Evolutionary conservation across 2,329 filamentous ascomycete species (phyloP), one percentile per base, ranked within the genome.

Genomic region (Aschersonia sp.): DNA sequence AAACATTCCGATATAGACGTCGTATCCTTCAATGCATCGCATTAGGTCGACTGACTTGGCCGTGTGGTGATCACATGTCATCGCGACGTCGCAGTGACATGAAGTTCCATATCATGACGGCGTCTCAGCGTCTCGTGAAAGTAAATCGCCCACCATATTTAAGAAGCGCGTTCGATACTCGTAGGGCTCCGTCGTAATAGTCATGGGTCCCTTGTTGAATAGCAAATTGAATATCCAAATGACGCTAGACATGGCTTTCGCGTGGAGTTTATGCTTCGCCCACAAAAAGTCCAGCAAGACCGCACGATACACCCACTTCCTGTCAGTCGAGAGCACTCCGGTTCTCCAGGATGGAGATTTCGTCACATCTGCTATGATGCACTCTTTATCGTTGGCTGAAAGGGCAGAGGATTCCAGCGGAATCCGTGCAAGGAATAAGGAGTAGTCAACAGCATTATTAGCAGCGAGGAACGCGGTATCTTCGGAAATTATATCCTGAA

Each of bases 241-340:
- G 37, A 86, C 60, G 0, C 74, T 71, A 0, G 82, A 85, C 73
- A 87, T 75, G 1, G 76, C 68, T 59, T 73, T 76, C 1, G 84
- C 78, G 47, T 78, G 80, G 0, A 80, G 55, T 54, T 81, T 82
- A 61, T 86, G 81, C 62, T 83, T 85, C 0, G 81, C 77, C 83
- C 83, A 87, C 67, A 87, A 86, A 63, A 88, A 87, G 60, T 87
- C 84, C 35, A 87, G 67, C 11, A 87, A 63, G 0, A 81, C 73
- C 4, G 75, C 79, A 3, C 83, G 73, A 56, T 85, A 87, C 10
- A 80, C 66, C 69, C 80, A 83, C 54, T 77, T 76, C 0, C 76
- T 76, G 55, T 85, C 78, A 0, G 71, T 66, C 8, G 80, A 83
- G 1, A 63, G 54, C 0, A 86, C 56, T 0, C 83, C 83, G 0